phyloP scores from a whole-genome alignment of 306 rosid species.

The Acacia acuminata region DNA sequence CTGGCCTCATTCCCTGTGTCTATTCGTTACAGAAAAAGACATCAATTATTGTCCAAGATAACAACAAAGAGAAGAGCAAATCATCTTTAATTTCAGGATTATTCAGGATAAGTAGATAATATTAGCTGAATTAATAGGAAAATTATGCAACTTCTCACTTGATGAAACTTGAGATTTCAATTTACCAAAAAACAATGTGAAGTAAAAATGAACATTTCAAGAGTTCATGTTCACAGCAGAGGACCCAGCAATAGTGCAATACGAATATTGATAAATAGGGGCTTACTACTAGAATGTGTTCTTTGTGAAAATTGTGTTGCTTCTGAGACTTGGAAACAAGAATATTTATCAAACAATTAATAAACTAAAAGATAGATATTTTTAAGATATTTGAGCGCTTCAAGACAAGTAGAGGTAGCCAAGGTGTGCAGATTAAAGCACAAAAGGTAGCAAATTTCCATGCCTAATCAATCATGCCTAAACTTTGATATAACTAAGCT shows the following conservation, averaged over 20 bases:
- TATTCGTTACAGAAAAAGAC: conserved; percentile 31
- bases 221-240: not conserved
- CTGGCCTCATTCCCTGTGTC: conserved; percentile 97
- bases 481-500: not conserved
- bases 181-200: not conserved
- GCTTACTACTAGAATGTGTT: not conserved
- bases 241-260: not conserved
- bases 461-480: conserved; percentile 17
- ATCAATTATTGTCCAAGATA: conserved; percentile 31
- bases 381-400: not conserved
- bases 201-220: not conserved
- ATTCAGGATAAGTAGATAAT: not conserved
- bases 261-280: not conserved
- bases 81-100: not conserved
- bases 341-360: conserved; percentile 11
- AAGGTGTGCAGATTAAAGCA: not conserved
- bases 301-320: not conserved
- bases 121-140: not conserved
- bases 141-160: not conserved
- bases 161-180: conserved; percentile 1
- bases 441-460: conserved; percentile 7
- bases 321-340: not conserved
- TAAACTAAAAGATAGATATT: not conserved
- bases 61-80: not conserved
- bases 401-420: conserved; percentile 21